Base-by-base conservation (phyloP, 2,329 filamentous ascomycete species). In the Alternaria alternata region DNA sequence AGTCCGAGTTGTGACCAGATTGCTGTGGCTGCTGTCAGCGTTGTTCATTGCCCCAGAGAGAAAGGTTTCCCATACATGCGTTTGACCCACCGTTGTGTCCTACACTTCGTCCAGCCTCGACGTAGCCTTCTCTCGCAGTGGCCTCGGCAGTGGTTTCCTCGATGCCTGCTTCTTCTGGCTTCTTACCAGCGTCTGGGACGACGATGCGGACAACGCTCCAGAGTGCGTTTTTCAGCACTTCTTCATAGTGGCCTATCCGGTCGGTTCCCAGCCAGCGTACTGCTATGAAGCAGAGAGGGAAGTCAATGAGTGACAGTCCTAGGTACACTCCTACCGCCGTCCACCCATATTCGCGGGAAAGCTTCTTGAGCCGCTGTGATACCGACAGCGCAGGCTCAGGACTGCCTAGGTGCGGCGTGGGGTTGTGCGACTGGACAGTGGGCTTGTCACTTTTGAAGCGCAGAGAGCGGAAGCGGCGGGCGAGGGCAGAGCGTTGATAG, bases 281-380 rank as follows among this genome's bases (percentile, higher is more conserved):
- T 9, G 95, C 88, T 55, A 96, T 80, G 81, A 97, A 99, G 81
- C 94, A 98, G 76, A 98, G 92, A 0, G 95, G 95, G 67, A 98
- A 96, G 80, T 99, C 95, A 52, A 97, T 81, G 38, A 91, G 90
- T 42, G 91, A 94, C 55, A 99, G 81, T 1, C 84, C 84, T 11
- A 97, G 79, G 79, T 99, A 99, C 14, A 99, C 92, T n/a, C 93
- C 94, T 5, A 97, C 80, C 1, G 94, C 94, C 4, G 91, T 87
- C 93, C 94, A 98, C 41, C 95, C 95, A 78, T 99, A 99, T 78
- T 98, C 94, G 65, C 90, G 89, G 3, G 91, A 93, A 46, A 99
- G 86, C 75, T 92, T 93, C 79, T 90, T 93, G 75, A 98, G 82
- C 26, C 90, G 86, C 64, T 88, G 88, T 2, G 89, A 89, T 42